Percentiles rank a stretch among this genome's conserved stretches.
Evolutionary conservation across 1,284 basidiomycete species (phyloP).

Genomic region (Mycena citricolor): DNA sequence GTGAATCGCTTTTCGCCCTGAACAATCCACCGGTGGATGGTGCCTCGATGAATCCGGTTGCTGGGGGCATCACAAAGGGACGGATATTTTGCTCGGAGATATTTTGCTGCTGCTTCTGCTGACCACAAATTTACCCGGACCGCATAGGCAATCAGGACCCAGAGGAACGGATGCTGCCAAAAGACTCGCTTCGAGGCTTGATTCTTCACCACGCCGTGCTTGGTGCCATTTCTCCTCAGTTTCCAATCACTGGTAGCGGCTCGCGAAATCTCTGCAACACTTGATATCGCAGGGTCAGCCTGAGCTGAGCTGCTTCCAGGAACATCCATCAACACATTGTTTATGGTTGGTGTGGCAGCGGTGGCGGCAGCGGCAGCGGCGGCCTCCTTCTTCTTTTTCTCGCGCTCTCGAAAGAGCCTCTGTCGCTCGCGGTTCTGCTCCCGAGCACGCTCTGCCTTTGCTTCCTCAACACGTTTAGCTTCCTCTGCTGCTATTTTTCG

Average conservation of each 20-base stretch:
- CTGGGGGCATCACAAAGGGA: slow-evolving; percentile 1
- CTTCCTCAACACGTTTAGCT: too few species aligned
- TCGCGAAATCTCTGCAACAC: too few species aligned
- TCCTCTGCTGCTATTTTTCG: too few species aligned
- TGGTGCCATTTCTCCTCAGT: neutral
- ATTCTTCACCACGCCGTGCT: neutral
- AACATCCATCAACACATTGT: too few species aligned
- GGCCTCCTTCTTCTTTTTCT: too few species aligned
- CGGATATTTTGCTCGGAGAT: slow-evolving; percentile 1
- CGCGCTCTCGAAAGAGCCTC: too few species aligned
- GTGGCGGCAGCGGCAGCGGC: too few species aligned
- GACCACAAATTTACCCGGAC: neutral
- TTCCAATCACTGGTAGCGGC: too few species aligned
- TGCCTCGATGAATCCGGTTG: neutral
- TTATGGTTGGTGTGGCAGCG: too few species aligned
- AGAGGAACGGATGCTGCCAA: slow-evolving; percentile 10
- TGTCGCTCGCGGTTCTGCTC: too few species aligned
- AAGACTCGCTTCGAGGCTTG: neutral
- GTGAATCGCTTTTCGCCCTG: neutral
- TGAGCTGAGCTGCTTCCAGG: too few species aligned
- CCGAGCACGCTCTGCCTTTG: neutral
- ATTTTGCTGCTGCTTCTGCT: neutral
- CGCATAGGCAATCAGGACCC: slow-evolving; percentile 1
- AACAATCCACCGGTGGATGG: slow-evolving; percentile 5
- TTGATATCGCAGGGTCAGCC: too few species aligned